These are phyloP conservation scores for Cystobasidium onofrii DNA, from an alignment of 768 basidiomycete species.

Conservation along the genomic window DNA sequence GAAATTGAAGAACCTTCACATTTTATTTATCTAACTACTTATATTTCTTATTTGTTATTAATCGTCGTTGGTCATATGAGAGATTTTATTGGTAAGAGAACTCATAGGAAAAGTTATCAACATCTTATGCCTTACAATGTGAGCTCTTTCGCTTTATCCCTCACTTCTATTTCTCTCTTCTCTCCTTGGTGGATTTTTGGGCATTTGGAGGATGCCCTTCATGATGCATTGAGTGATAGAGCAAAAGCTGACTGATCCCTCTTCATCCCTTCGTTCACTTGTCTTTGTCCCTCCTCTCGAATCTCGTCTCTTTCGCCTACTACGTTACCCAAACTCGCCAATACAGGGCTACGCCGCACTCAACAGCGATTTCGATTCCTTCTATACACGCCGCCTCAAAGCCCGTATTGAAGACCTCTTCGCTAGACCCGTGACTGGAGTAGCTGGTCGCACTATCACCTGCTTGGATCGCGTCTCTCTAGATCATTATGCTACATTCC, in stretches of 20 bases:
- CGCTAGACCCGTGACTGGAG: conserved; percentile 81
- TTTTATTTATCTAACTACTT: conserved; percentile 82
- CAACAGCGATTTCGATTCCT: conserved; percentile 97
- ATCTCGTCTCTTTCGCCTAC: neutral
- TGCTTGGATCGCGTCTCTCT: conserved; percentile 73
- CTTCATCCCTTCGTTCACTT: too few relatives aligned
- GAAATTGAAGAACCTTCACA: conserved; percentile 68
- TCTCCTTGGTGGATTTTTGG: neutral
- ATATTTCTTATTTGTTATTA: conserved; percentile 84
- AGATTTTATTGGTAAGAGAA: conserved; percentile 86
- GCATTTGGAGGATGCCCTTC: too few relatives aligned
- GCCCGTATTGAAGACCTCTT: conserved; percentile 92
- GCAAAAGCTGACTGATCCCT: too few relatives aligned
- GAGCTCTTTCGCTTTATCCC: conserved; percentile 46
- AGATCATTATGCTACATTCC: conserved; percentile 70
- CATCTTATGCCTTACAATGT: conserved; percentile 79
- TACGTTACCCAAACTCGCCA: neutral
- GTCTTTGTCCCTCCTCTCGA: too few relatives aligned
- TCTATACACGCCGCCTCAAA: conserved; percentile 94
- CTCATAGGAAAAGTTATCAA: conserved; percentile 60
- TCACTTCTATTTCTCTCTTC: neutral
- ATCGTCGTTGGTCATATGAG: conserved; percentile 85
- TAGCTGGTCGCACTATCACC: conserved; percentile 84
- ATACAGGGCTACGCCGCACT: conserved; percentile 85
- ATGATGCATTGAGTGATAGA: too few relatives aligned